Base-by-base conservation (phyloP, 441 rosid species). In the Gossypium davidsonii region DNA sequence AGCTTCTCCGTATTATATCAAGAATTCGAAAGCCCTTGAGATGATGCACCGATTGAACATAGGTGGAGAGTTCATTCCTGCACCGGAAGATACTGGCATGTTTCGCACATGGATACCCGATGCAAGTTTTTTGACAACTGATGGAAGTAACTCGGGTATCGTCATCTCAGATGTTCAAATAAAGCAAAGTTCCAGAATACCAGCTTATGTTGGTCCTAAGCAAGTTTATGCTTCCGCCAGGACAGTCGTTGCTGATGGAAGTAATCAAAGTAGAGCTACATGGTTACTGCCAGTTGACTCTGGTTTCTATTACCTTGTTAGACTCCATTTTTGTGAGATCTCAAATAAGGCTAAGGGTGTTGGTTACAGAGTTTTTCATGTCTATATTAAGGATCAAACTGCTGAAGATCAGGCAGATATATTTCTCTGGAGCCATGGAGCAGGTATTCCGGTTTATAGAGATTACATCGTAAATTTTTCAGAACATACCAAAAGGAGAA, bases 271-370 rank as follows among this genome's bases (percentile, higher is more conserved):
- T 60, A 18, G 11, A 6, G 25, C 23, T 61, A 61, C 23, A 34
- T 61, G 67, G 67, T 61, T 17, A 8, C 42, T 61, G 67, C 67
- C 48, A 5, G 48, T 61, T 17, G 67, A 61, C 6, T 61, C 67
- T 7, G 67, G 67, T 61, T 56, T 61, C 48, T 31, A 31, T 34
- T 61, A 61, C 67, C 67, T 61, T 61, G 67, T 61, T 61, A 61
- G 67, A 61, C 46, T 61, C 48, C 67, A 61, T 31, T 61, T 61
- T 18, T 61, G 67, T 14, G 67, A 61, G 23, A 61, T 61, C 3
- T 61, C 48, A 34, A 21, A 21, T 21, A 2, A 56, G 28, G 25
- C 37, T 34, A 10, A 15, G 25, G 0, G 44, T 34, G 67, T 61
- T 31, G 67, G 18, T 61, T 11, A 61, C 37, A 61, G 67, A 14